These are phyloP conservation scores for Cyclocybe cylindracea DNA, from an alignment of 768 basidiomycete species.

Conservation along the genomic window DNA sequence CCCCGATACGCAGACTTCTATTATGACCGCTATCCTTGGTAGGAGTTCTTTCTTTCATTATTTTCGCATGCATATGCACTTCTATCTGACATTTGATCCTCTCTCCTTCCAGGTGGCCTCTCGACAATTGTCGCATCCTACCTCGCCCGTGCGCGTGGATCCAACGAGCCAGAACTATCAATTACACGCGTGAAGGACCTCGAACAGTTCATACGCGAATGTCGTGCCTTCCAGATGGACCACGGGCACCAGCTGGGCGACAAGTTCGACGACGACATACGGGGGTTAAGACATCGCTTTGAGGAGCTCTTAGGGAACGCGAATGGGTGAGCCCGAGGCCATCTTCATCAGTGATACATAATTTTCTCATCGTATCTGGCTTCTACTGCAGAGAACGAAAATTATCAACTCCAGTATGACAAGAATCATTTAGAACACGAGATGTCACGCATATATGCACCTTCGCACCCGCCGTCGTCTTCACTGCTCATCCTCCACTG, in stretches of 20 bases:
- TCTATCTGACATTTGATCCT: neutral
- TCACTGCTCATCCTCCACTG: no score
- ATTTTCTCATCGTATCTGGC: neutral
- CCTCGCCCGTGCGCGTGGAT: slow-evolving; percentile 68
- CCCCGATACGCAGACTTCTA: slow-evolving; percentile 27
- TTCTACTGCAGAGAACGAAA: slow-evolving; percentile 11
- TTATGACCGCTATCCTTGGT: slow-evolving; percentile 40
- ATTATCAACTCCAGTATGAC: slow-evolving; percentile 11
- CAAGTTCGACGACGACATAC: slow-evolving; percentile 33
- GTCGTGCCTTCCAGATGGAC: slow-evolving; percentile 58
- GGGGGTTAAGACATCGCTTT: slow-evolving; percentile 19
- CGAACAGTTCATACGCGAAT: slow-evolving; percentile 67
- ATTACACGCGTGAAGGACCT: slow-evolving; percentile 56
- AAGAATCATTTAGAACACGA: no score
- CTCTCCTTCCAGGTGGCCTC: slow-evolving; percentile 48
- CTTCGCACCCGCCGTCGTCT: no score
- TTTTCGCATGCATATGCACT: no score
- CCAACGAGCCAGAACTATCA: slow-evolving; percentile 71
- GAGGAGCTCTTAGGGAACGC: slow-evolving; percentile 32
- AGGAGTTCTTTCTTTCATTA: slow-evolving; percentile 1
- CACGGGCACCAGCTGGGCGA: slow-evolving; percentile 42
- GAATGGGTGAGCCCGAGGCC: slow-evolving; percentile 17
- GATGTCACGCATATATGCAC: no score
- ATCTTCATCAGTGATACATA: neutral
- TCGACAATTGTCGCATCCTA: slow-evolving; percentile 72